Conservation (phyloP, 116 monocot species). For the Posidonia oceanica region DNA sequence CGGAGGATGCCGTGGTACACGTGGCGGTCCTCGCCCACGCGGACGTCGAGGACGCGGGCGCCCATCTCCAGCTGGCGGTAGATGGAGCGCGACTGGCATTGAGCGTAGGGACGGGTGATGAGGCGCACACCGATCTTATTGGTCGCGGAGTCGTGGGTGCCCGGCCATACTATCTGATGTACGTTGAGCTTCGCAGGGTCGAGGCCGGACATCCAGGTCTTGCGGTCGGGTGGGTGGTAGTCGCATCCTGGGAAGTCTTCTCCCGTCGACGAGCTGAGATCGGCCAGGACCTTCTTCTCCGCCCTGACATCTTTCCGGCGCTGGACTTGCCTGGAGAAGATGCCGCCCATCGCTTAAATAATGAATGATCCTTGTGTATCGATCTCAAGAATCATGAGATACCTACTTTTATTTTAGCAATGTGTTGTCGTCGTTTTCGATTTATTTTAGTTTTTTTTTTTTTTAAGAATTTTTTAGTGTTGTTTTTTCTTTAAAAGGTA, state of each 20-base stretch:
- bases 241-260: conserved; percentile 51
- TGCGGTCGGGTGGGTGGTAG: conserved; percentile 41
- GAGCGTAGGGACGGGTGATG: conserved; percentile 55
- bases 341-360: conserved; percentile 29
- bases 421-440: too few relatives aligned
- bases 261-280: conserved; percentile 18
- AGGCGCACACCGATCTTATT: conserved; percentile 52
- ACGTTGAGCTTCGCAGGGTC: conserved; percentile 24
- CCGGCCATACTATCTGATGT: conserved; percentile 46
- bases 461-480: too few relatives aligned
- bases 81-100: conserved; percentile 59
- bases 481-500: too few relatives aligned
- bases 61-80: conserved; percentile 55
- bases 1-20: conserved; percentile 52
- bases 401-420: too few relatives aligned
- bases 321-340: conserved; percentile 31
- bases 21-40: conserved; percentile 35
- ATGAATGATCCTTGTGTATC: too few relatives aligned
- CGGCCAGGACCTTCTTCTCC: conserved; percentile 30
- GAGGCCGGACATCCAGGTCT: conserved; percentile 52
- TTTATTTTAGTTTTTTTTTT: too few relatives aligned
- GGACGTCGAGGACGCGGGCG: conserved; percentile 46
- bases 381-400: too few relatives aligned
- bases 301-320: conserved; percentile 28
- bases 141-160: conserved; percentile 80